A percentile compares a stretch with the other conserved stretches of the same genome.
Evolutionary conservation across 805 yeast genomes (phyloP).

Genomic region (Metschnikowia peoriensis): DNA sequence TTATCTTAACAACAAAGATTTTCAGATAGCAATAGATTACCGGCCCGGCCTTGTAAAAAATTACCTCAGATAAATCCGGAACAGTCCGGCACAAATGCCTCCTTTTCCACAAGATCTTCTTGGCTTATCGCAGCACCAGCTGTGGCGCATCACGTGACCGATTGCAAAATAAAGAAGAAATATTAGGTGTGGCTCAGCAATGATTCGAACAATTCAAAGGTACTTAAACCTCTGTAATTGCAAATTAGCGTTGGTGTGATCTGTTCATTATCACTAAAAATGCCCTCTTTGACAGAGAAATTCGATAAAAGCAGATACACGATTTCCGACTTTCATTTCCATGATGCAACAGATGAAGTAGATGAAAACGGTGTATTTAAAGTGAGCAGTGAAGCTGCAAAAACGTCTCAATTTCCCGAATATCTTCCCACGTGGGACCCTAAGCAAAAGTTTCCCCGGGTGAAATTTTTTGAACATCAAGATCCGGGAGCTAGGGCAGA

Average conservation of each 20-base stretch:
- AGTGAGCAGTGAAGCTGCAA: conserved; percentile 29
- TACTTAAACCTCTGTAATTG: neutral
- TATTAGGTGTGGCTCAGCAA: conserved; percentile 10
- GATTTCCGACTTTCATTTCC: conserved; percentile 16
- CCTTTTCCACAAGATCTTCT: too few relatives aligned
- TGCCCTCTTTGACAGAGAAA: conserved; percentile 5
- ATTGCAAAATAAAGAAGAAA: conserved; percentile 6
- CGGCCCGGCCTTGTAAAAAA: too few relatives aligned
- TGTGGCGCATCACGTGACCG: conserved; percentile 11
- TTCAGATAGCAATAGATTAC: too few relatives aligned
- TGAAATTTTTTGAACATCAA: conserved; percentile 24
- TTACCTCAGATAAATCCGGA: neutral
- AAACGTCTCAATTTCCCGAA: conserved; percentile 23
- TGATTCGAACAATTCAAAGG: neutral
- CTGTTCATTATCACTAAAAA: neutral
- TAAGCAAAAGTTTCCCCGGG: conserved; percentile 30
- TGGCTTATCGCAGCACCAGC: neutral
- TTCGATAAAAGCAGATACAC: conserved; percentile 7
- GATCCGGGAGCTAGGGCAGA: conserved; percentile 31
- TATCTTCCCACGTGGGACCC: conserved; percentile 34
- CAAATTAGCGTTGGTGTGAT: neutral
- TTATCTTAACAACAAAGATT: too few relatives aligned
- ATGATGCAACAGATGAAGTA: conserved; percentile 24
- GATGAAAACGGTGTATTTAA: conserved; percentile 31
- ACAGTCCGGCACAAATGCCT: neutral